Percentiles rank a stretch among this genome's conserved stretches.
Evolutionary conservation across 2,329 filamentous ascomycete genomes (phyloP).

Genomic region (Microdochium paspali): DNA sequence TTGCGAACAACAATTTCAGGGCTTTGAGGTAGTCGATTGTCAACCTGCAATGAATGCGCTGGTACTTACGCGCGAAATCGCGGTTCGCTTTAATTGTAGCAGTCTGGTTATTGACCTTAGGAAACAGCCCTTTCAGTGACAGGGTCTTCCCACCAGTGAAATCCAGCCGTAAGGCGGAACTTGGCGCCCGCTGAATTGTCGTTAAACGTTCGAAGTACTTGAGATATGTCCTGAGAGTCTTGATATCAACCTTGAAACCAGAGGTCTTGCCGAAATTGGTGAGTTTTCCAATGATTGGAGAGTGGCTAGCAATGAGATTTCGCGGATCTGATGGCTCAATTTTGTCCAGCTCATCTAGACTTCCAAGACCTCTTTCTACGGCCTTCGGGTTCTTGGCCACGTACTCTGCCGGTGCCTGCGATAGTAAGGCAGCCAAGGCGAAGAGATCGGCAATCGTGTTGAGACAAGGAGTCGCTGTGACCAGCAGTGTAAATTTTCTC

Average conservation of each 20-base stretch:
- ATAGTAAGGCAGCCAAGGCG: constrained; percentile 12
- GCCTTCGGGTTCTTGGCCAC: constrained; percentile 1
- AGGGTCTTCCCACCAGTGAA: constrained; percentile 7
- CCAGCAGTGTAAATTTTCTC: constrained; percentile 15
- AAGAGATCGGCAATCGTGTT: constrained; percentile 15
- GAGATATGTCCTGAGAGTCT: constrained; percentile 10
- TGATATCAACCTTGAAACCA: constrained; percentile 6
- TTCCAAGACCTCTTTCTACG: neutral
- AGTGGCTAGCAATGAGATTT: constrained; percentile 11
- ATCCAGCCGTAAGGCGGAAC: constrained; percentile 10
- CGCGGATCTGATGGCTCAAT: constrained; percentile 8
- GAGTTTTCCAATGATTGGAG: constrained; percentile 9
- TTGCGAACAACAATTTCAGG: constrained; percentile 2
- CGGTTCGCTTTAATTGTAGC: constrained; percentile 11
- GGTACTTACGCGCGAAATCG: constrained; percentile 9
- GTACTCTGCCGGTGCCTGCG: constrained; percentile 9
- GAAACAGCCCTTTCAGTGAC: constrained; percentile 15
- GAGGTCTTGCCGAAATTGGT: constrained; percentile 3
- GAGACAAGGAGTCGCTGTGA: constrained; percentile 18
- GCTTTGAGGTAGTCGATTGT: constrained; percentile 11
- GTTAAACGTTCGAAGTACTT: constrained; percentile 15
- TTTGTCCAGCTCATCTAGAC: constrained; percentile 5
- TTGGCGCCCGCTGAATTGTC: constrained; percentile 16
- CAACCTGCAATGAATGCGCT: constrained; percentile 10
- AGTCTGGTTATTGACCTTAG: constrained; percentile 13